Conservation (phyloP, 2,329 filamentous ascomycete genomes). For the Colletotrichum musicola region DNA sequence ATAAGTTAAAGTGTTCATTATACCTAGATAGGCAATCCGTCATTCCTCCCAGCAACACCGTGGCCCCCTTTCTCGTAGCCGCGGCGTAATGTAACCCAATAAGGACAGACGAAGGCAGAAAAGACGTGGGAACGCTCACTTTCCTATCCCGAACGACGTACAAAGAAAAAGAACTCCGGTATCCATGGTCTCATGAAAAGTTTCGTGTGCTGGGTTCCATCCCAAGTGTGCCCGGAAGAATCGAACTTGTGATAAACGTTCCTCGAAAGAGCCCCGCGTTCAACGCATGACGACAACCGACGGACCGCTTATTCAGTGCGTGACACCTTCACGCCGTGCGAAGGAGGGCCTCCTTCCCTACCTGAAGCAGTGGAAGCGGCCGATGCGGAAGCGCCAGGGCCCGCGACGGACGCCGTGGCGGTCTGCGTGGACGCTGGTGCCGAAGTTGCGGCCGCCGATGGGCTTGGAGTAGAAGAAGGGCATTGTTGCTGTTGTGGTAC, state of each 20-base stretch:
- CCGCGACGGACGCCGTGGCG: constrained; percentile 61
- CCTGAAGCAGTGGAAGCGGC: constrained; percentile 65
- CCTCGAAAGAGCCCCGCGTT: neutral
- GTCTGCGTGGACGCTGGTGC: constrained; percentile 61
- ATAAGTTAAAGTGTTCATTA: constrained; percentile 21
- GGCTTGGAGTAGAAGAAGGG: constrained; percentile 61
- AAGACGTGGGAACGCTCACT: constrained; percentile 26
- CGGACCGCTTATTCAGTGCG: too few relatives aligned
- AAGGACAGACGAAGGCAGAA: constrained; percentile 29
- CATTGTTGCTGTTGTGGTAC: constrained; percentile 48
- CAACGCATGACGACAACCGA: neutral
- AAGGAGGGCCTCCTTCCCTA: constrained; percentile 28
- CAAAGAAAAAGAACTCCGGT: constrained; percentile 10
- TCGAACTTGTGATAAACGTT: too few relatives aligned
- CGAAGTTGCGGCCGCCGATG: constrained; percentile 62
- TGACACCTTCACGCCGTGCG: constrained; percentile 3
- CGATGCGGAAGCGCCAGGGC: constrained; percentile 64
- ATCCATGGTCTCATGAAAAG: constrained; percentile 19
- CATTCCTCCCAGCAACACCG: neutral
- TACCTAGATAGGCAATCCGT: constrained; percentile 8
- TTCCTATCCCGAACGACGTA: neutral
- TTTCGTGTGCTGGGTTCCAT: neutral
- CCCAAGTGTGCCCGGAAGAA: neutral
- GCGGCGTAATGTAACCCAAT: constrained; percentile 5
- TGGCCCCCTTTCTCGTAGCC: neutral